Evolutionary conservation across 257 asterid genomes (phyloP).

Genomic region (Paraleonurus japonicus): DNA sequence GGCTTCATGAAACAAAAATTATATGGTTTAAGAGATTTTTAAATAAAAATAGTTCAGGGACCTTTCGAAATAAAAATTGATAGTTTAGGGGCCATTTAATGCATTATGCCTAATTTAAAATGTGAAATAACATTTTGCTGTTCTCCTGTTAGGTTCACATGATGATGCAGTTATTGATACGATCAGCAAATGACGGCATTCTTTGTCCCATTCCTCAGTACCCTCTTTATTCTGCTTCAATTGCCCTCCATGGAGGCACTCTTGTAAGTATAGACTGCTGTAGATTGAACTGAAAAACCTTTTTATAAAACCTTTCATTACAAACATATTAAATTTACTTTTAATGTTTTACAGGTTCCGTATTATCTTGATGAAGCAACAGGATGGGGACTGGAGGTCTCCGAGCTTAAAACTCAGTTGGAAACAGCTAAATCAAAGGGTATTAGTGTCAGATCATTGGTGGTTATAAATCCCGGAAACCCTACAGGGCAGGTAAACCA

Average conservation of each 20-base stretch:
- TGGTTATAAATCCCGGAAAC: conserved; percentile 96
- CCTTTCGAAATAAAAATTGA: too few species aligned
- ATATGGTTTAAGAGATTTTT: too few species aligned
- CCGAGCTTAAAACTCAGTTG: conserved; percentile 80
- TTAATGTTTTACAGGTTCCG: conserved; percentile 65
- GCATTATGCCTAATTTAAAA: too few species aligned
- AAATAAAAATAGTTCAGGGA: too few species aligned
- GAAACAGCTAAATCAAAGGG: conserved; percentile 83
- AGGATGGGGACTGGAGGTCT: conserved; percentile 93
- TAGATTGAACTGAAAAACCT: not conserved
- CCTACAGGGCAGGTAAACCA: conserved; percentile 91
- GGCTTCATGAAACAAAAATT: too few species aligned
- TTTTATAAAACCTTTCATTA: not conserved
- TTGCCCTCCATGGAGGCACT: conserved; percentile 96
- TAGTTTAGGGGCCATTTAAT: too few species aligned
- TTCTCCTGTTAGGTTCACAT: conserved; percentile 73
- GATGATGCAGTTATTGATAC: conserved; percentile 95
- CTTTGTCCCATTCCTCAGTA: conserved; percentile 98
- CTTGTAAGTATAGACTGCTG: conserved; percentile 52
- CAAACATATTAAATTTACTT: not conserved
- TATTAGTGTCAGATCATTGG: conserved; percentile 73
- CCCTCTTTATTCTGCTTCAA: conserved; percentile 70
- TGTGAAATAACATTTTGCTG: not conserved
- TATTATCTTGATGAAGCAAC: conserved; percentile 94
- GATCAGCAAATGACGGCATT: conserved; percentile 85